Percentiles rank a stretch among this genome's conserved stretches.
Conservation (phyloP, 306 rosid species). For the Fragaria nilgerrensis region DNA sequence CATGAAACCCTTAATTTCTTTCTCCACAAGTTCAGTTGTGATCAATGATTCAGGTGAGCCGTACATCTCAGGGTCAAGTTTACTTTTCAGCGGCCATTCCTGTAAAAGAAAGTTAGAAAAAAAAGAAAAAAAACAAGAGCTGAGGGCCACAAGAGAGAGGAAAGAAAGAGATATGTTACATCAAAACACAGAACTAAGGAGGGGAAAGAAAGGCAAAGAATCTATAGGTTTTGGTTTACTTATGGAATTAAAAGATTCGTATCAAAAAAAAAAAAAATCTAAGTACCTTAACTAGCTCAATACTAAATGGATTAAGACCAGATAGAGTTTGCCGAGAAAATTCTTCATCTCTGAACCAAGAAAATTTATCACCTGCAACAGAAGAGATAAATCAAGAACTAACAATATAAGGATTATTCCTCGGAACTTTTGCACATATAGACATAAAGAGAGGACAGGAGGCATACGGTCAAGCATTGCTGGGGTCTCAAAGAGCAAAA, state of each 20-base stretch:
- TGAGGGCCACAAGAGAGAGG: not conserved
- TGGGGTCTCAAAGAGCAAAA: slow-evolving; percentile 35
- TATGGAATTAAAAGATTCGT: not conserved
- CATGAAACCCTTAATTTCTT: slow-evolving; percentile 38
- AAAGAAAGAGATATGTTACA: not conserved
- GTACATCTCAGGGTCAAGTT: slow-evolving; percentile 37
- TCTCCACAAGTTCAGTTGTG: slow-evolving; percentile 28
- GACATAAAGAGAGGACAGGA: not conserved
- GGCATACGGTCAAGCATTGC: slow-evolving; percentile 33
- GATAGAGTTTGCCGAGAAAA: slow-evolving; percentile 50
- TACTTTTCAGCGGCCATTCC: slow-evolving; percentile 48
- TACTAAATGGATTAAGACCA: slow-evolving; percentile 41
- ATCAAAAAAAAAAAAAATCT: not conserved
- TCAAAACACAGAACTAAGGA: not conserved
- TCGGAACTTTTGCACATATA: not conserved
- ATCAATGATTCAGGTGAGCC: slow-evolving; percentile 42
- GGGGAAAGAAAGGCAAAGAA: not conserved
- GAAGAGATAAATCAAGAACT: not conserved
- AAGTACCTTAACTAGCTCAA: slow-evolving; percentile 36
- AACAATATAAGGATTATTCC: not conserved
- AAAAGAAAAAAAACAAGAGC: not conserved
- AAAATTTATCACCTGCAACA: slow-evolving; percentile 37
- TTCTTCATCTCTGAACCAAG: slow-evolving; percentile 46
- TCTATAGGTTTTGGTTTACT: not conserved
- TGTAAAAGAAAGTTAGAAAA: not conserved